These are phyloP conservation scores for Acanthamoeba divionensis DNA, from an alignment of 208 protist species.

Conservation along the genomic window DNA sequence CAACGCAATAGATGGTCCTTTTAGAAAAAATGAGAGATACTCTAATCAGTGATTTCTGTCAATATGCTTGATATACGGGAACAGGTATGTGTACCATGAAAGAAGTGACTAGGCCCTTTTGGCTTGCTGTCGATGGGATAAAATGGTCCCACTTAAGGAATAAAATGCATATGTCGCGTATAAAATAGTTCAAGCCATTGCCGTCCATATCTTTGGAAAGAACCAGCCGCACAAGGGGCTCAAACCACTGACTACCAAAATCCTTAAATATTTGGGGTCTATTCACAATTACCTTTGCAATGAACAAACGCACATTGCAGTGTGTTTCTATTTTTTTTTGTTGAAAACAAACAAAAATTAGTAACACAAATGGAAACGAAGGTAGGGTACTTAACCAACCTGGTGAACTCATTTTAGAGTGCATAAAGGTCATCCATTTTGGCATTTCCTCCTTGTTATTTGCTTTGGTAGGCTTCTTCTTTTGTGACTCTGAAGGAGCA, in stretches of 20 bases:
- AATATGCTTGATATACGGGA: neutral
- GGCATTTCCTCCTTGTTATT: slow-evolving; percentile 65
- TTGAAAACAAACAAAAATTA: neutral
- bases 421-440: slow-evolving; percentile 81
- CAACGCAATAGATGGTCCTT: slow-evolving; percentile 67
- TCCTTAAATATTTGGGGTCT: slow-evolving; percentile 43
- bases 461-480: neutral
- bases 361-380: neutral
- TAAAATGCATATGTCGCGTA: slow-evolving; percentile 77
- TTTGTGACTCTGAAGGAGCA: neutral
- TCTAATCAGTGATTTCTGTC: neutral
- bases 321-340: slow-evolving; percentile 52
- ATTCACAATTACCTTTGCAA: slow-evolving; percentile 78
- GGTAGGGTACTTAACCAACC: neutral
- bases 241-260: slow-evolving; percentile 71
- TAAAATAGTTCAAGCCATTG: slow-evolving; percentile 83
- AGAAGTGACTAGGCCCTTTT: slow-evolving; percentile 40
- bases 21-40: neutral
- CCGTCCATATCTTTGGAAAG: slow-evolving; percentile 56
- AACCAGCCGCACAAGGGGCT: slow-evolving; percentile 71
- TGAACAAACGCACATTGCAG: slow-evolving; percentile 74
- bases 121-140: slow-evolving; percentile 7
- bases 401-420: slow-evolving; percentile 57
- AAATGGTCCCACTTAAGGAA: slow-evolving; percentile 71
- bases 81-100: slow-evolving; percentile 3